These are phyloP conservation scores for Guillardia theta DNA, from an alignment of 78 protist genomes.

Conservation along the genomic window DNA sequence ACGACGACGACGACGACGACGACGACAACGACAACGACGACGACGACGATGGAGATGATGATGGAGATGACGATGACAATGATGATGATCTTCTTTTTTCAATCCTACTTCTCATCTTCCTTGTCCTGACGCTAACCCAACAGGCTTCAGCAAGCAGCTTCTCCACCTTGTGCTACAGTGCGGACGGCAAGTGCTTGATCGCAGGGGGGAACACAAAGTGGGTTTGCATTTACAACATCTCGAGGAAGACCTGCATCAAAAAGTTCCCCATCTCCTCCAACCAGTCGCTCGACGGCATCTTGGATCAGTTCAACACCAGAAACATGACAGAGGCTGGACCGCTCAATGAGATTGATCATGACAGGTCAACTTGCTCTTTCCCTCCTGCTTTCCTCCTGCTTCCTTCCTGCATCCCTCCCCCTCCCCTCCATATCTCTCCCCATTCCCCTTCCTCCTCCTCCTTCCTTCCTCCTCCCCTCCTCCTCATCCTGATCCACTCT, in stretches of 20 bases:
- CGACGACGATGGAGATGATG: too few relatives aligned
- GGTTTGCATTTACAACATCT: slow-evolving; percentile 82
- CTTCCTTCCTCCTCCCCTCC: neutral
- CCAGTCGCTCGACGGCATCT: slow-evolving; percentile 78
- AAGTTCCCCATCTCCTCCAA: slow-evolving; percentile 23
- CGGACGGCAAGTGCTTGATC: slow-evolving; percentile 64
- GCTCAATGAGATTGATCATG: slow-evolving; percentile 45
- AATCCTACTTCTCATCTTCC: neutral
- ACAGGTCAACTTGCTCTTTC: slow-evolving; percentile 32
- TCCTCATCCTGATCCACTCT: neutral
- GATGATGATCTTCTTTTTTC: neutral
- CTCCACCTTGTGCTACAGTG: neutral
- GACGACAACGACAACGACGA: too few relatives aligned
- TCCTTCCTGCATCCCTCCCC: neutral
- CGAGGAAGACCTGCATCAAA: slow-evolving; percentile 3
- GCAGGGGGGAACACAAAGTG: slow-evolving; percentile 82
- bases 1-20: too few relatives aligned
- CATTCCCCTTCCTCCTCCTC: neutral
- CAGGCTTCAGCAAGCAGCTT: neutral
- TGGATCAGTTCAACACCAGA: slow-evolving; percentile 52
- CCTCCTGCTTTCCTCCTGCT: too few relatives aligned
- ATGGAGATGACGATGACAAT: slow-evolving; percentile 53
- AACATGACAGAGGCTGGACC: slow-evolving; percentile 28
- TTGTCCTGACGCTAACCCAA: neutral
- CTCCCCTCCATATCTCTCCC: neutral